Conservation (phyloP, 1,284 basidiomycete species). For the Ganoderma boninense region DNA sequence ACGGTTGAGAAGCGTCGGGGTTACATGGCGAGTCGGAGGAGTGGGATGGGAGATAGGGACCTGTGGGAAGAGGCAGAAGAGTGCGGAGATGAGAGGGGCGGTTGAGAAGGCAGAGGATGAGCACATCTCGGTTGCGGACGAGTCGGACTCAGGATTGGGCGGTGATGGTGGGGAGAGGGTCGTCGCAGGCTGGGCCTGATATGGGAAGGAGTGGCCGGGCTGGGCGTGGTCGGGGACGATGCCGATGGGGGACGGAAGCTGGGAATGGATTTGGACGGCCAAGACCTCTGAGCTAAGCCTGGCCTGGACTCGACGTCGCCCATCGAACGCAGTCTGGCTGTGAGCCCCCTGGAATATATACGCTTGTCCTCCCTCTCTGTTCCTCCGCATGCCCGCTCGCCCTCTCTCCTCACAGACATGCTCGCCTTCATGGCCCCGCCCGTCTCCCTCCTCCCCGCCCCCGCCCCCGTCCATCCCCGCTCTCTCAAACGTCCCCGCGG, state of each 20-base stretch:
- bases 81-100: background rate
- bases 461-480: constrained; percentile 12
- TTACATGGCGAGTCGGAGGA: no score
- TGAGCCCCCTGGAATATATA: constrained; percentile 17
- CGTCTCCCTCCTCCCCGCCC: constrained; percentile 15
- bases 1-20: background rate
- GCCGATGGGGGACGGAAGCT: background rate
- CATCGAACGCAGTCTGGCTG: constrained; percentile 19
- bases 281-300: background rate
- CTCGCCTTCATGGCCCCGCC: constrained; percentile 25
- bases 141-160: background rate
- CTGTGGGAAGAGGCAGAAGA: background rate
- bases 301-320: constrained; percentile 12
- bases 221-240: constrained; percentile 7
- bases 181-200: background rate
- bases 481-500: constrained; percentile 52
- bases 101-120: background rate
- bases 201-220: background rate
- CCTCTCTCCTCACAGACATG: constrained; percentile 15
- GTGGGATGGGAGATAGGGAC: background rate
- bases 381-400: background rate
- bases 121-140: background rate
- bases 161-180: constrained; percentile 7
- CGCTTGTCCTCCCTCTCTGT: background rate
- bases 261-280: background rate